Evolutionary conservation across 2,329 filamentous ascomycete genomes (phyloP).

Genomic region (Colletotrichum navitas): DNA sequence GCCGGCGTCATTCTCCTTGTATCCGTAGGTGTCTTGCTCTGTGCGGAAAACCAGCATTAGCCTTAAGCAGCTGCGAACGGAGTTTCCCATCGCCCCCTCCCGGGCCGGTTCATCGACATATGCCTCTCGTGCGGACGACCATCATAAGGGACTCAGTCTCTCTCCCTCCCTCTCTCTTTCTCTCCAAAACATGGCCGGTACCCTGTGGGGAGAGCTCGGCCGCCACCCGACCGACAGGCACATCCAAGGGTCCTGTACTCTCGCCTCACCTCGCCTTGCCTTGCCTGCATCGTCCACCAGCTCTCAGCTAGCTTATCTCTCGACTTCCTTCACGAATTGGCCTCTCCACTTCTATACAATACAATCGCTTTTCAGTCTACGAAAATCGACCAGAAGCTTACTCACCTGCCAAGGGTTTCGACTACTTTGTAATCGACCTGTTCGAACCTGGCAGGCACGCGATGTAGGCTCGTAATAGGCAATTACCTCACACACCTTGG

Average conservation of each 20-base stretch:
- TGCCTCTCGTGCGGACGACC: background rate
- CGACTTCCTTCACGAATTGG: background rate
- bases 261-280: constrained; percentile 14
- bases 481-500: constrained; percentile 19
- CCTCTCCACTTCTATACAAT: constrained; percentile 8
- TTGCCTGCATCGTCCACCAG: constrained; percentile 8
- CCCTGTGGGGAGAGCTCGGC: constrained; percentile 31
- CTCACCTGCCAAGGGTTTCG: background rate
- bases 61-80: background rate
- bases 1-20: background rate
- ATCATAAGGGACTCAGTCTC: background rate
- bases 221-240: constrained; percentile 24
- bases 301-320: constrained; percentile 8
- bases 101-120: background rate
- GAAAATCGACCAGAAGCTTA: background rate
- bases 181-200: background rate
- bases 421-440: background rate
- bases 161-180: constrained; percentile 4
- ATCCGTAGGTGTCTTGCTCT: background rate
- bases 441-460: background rate
- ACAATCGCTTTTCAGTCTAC: background rate
- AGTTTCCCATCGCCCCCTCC: background rate
- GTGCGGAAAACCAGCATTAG: background rate
- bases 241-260: constrained; percentile 17
- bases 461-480: background rate